Conservation (phyloP, 345 rosid genomes). For the Moricandia arvensis region DNA sequence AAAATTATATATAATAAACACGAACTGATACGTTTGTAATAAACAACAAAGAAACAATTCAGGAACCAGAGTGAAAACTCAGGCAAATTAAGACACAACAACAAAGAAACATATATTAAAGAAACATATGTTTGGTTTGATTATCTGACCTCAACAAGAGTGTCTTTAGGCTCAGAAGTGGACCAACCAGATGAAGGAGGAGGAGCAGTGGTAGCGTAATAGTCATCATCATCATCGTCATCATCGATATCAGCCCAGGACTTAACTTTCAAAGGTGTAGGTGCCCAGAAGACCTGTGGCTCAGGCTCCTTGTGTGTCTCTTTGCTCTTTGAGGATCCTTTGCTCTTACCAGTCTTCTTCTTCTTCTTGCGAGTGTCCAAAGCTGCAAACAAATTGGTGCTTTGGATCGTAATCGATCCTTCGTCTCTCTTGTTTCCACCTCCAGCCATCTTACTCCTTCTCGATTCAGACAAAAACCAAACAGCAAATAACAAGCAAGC, state of each 20-base stretch:
- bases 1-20: neutral
- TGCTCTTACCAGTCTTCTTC: slow-evolving; percentile 51
- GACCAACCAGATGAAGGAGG: slow-evolving; percentile 45
- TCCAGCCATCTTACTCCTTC: slow-evolving; percentile 49
- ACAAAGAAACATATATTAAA: neutral
- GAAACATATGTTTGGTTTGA: too few relatives aligned
- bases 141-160: slow-evolving; percentile 39
- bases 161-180: slow-evolving; percentile 34
- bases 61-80: neutral
- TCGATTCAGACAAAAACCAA: neutral
- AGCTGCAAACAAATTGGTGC: slow-evolving; percentile 60
- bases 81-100: neutral
- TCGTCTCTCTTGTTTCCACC: slow-evolving; percentile 52
- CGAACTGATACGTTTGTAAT: neutral
- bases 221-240: slow-evolving; percentile 56
- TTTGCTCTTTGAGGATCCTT: slow-evolving; percentile 21
- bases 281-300: slow-evolving; percentile 53
- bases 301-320: slow-evolving; percentile 41
- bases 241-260: slow-evolving; percentile 68
- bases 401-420: slow-evolving; percentile 52
- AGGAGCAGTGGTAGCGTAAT: slow-evolving; percentile 55
- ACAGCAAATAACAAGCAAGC: slow-evolving; percentile 10
- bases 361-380: slow-evolving; percentile 56
- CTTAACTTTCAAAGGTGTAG: slow-evolving; percentile 45
- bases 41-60: neutral